Conservation (phyloP, 345 rosid genomes). For the Camelina neglecta region DNA sequence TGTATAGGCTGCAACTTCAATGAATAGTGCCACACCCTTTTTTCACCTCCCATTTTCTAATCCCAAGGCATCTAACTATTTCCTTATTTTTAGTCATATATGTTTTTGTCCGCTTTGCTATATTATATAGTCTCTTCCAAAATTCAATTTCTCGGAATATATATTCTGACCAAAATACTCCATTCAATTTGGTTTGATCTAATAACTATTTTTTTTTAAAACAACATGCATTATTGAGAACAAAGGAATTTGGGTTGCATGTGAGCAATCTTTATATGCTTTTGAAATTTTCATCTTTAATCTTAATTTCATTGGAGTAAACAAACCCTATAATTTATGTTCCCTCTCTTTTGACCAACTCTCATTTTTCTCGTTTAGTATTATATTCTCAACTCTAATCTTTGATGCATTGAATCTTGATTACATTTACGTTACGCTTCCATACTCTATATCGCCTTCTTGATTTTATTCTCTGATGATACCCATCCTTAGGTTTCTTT, state of each 20-base stretch:
- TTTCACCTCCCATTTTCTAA: constrained; percentile 15
- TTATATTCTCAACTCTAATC: constrained; percentile 12
- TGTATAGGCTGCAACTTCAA: constrained; percentile 40
- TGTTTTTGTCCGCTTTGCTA: constrained; percentile 24
- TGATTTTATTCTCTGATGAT: constrained; percentile 12
- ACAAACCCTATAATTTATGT: constrained; percentile 43
- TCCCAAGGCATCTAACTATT: constrained; percentile 36
- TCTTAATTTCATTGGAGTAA: constrained; percentile 37
- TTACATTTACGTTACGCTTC: constrained; percentile 19
- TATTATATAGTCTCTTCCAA: constrained; percentile 21
- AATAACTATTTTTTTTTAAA: not conserved
- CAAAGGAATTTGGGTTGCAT: constrained; percentile 48
- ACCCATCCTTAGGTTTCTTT: not conserved
- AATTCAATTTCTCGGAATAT: constrained; percentile 6
- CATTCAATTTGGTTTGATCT: constrained; percentile 8
- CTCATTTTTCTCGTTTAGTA: constrained; percentile 38
- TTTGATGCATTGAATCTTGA: constrained; percentile 40
- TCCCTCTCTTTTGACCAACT: constrained; percentile 45
- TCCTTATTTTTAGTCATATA: constrained; percentile 12
- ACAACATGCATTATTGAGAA: constrained; percentile 43
- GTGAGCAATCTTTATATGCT: constrained; percentile 47
- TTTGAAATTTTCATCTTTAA: constrained; percentile 36
- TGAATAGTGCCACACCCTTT: constrained; percentile 27
- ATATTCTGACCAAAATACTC: constrained; percentile 33
- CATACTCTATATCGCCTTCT: not conserved